Conservation (phyloP, 2,329 filamentous ascomycete genomes). For the Rutstroemia sp. region DNA sequence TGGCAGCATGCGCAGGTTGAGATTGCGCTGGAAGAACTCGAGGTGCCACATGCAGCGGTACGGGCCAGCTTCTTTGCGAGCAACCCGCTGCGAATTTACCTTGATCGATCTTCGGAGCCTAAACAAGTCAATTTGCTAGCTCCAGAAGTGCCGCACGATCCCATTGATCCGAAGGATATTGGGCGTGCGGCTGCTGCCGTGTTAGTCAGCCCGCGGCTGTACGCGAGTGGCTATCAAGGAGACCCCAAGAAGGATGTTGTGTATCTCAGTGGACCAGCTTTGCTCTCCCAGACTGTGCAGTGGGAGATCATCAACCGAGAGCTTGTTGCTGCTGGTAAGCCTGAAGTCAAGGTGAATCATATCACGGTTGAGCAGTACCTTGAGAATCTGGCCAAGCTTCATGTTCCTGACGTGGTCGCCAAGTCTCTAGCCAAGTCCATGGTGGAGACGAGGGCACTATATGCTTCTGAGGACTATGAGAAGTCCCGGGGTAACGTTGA, state of each 20-base stretch:
- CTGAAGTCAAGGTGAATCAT: not conserved
- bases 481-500: not conserved
- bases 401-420: not conserved
- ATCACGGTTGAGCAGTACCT: not conserved
- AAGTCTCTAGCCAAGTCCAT: not conserved
- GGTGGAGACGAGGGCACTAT: not conserved
- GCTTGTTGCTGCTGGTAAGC: not conserved
- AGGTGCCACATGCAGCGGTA: conserved; percentile 32
- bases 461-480: not conserved
- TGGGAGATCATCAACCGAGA: not conserved
- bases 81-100: conserved; percentile 31
- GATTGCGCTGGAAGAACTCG: conserved; percentile 33
- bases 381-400: not conserved
- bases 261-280: not conserved
- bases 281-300: not conserved
- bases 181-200: conserved; percentile 34
- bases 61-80: conserved; percentile 39
- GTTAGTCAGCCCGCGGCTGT: not conserved
- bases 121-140: conserved; percentile 28
- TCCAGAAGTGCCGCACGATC: conserved; percentile 32
- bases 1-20: conserved; percentile 39
- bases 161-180: conserved; percentile 37
- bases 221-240: not conserved
- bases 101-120: conserved; percentile 24
- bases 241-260: not conserved